Base-by-base conservation (phyloP, 2,329 filamentous ascomycete species). In the Penicillium hesseltinei region DNA sequence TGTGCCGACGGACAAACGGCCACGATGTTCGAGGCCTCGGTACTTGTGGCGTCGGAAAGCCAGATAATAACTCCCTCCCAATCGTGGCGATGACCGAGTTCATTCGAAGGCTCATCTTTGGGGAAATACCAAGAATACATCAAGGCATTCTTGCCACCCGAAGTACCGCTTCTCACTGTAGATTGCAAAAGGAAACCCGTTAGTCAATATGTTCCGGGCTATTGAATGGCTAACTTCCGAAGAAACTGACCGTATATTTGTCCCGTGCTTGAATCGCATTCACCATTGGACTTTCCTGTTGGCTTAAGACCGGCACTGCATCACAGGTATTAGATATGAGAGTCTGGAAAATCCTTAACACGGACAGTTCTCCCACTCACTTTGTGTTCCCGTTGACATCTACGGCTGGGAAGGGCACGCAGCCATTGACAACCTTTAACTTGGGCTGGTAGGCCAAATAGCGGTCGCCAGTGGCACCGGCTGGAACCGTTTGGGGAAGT, bases 351-450 rank as follows among this genome's bases (percentile, higher is more conserved):
- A 9, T 27, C 9, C 1, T 6, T 25, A 0, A 13, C 10, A 13
- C 9, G 11, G 31, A 33, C 31, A 15, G 31, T 49, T 6, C 13
- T 10, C 25, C n/a, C 19, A 63, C 75, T 58, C 69, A 86, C 84
- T 79, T 76, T 17, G 81, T 86, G 62, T 87, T 78, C 2, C 85
- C 85, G 0, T 73, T 69, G 0, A 77, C 77, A 60, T 88, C 81
- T 1, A 88, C 84, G 1, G 81, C 84, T 0, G 84, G 84, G 66
- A 85, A 88, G 0, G 84, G 83, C 9, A 87, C 84, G 60, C 85
- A 88, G 45, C 85, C 84, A 63, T 83, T 82, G 19, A 78, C 76
- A 5, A 86, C 80, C 11, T 83, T 64, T 6, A 86, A 75, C 52
- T 75, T 78, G 0, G 83, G 84, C 71, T 86, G 80, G 71, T 84